A percentile compares a stretch with the other conserved stretches of the same genome.
Evolutionary conservation across 2,329 filamentous ascomycete genomes (phyloP).

Genomic region (Aspergillus fructus): DNA sequence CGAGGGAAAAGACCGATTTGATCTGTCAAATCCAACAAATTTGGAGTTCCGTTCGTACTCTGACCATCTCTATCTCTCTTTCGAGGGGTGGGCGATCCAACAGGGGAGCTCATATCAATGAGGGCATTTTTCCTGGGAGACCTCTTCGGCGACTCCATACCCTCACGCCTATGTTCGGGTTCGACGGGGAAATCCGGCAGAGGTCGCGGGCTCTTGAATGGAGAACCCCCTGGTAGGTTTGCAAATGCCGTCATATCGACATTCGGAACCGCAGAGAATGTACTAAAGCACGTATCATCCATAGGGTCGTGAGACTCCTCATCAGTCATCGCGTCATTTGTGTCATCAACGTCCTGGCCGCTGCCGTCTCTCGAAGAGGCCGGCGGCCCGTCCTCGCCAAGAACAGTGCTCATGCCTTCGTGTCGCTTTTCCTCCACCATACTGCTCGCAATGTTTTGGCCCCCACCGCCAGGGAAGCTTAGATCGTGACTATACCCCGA

Average conservation of each 20-base stretch:
- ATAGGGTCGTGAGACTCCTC: slow-evolving; percentile 33
- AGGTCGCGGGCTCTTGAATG: slow-evolving; percentile 50
- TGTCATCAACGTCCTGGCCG: slow-evolving; percentile 20
- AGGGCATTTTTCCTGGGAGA: slow-evolving; percentile 26
- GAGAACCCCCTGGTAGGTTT: slow-evolving; percentile 64
- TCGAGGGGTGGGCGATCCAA: slow-evolving; percentile 50
- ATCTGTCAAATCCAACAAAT: slow-evolving; percentile 85
- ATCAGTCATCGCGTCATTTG: slow-evolving; percentile 31
- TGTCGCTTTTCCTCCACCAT: slow-evolving; percentile 39
- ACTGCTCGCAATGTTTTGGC: slow-evolving; percentile 32
- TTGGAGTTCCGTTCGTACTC: slow-evolving; percentile 63
- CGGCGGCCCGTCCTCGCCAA: slow-evolving; percentile 26
- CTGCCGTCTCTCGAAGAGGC: slow-evolving; percentile 23
- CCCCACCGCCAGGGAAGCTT: slow-evolving; percentile 10
- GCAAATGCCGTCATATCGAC: slow-evolving; percentile 79
- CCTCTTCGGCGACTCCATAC: slow-evolving; percentile 30
- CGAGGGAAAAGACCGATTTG: slow-evolving; percentile 61
- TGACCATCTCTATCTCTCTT: slow-evolving; percentile 46
- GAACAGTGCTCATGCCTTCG: slow-evolving; percentile 45
- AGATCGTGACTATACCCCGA: slow-evolving; percentile 22
- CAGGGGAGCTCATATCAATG: slow-evolving; percentile 35
- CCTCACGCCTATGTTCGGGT: slow-evolving; percentile 15
- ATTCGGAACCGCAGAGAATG: slow-evolving; percentile 79
- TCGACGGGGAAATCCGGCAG: slow-evolving; percentile 40
- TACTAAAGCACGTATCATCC: slow-evolving; percentile 64